Conservation (phyloP, 2,329 filamentous ascomycete genomes). For the Cercospora zeina region DNA sequence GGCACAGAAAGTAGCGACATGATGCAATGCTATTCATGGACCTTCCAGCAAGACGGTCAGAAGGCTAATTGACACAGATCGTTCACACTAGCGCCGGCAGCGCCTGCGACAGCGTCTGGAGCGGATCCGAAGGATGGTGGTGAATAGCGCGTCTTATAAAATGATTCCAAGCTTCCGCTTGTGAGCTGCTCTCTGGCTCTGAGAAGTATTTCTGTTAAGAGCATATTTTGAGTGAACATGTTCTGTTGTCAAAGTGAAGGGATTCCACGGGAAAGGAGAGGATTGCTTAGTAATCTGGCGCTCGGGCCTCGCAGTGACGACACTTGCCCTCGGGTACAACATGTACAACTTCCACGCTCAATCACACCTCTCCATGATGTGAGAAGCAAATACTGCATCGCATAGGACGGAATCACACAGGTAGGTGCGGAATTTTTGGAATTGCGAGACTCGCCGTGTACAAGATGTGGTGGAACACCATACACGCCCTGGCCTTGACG, state of each 20-base stretch:
- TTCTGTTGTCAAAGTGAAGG: background rate
- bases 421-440: background rate
- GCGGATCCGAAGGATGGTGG: background rate
- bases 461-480: background rate
- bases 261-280: background rate
- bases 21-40: too few species aligned
- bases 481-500: too few species aligned
- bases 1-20: background rate
- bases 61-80: background rate
- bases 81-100: background rate
- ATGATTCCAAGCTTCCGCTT: too few species aligned
- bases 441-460: background rate
- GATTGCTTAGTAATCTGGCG: background rate
- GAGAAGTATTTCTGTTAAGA: background rate
- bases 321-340: slow-evolving; percentile 1
- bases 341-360: background rate
- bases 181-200: background rate
- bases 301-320: background rate
- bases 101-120: background rate
- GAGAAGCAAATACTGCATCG: background rate
- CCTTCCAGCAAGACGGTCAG: background rate
- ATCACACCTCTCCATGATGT: background rate
- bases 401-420: background rate
- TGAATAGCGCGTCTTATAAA: background rate
- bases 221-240: background rate